Percentiles rank a stretch among this genome's conserved stretches.
phyloP scores from a whole-genome alignment of 345 rosid genomes.

The Heritiera littoralis region DNA sequence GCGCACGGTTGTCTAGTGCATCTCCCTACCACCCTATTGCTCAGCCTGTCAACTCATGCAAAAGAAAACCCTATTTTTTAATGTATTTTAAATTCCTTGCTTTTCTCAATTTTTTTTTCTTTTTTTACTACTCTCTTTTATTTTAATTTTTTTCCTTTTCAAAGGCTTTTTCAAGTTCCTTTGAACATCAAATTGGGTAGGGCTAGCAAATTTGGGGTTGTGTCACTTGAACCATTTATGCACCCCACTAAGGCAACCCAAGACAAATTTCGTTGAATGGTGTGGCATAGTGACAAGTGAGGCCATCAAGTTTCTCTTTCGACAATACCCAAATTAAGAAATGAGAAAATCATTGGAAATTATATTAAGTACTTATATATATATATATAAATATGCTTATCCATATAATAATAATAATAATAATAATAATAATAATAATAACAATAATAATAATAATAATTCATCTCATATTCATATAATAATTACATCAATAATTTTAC shows the following conservation, averaged over 20 bases:
- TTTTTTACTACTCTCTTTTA: not conserved
- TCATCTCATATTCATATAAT: not conserved
- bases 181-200: conserved; percentile 8
- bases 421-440: too few species aligned
- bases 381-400: too few species aligned
- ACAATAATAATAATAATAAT: too few species aligned
- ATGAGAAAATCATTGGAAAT: not conserved
- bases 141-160: not conserved
- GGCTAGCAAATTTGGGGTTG: conserved; percentile 23
- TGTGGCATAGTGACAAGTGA: not conserved
- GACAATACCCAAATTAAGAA: not conserved
- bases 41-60: conserved; percentile 34
- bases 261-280: conserved; percentile 28
- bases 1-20: conserved; percentile 34
- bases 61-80: not conserved
- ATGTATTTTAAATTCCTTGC: too few species aligned
- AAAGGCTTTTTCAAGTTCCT: conserved; percentile 10
- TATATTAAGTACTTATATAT: not conserved
- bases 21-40: conserved; percentile 30
- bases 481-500: too few species aligned
- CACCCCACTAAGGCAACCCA: conserved; percentile 46
- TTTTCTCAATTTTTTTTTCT: too few species aligned
- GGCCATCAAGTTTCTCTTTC: not conserved
- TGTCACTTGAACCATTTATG: conserved; percentile 33
- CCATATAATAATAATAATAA: too few species aligned